These are phyloP conservation scores for Tolypocladium amazonense DNA, from an alignment of 2,329 filamentous ascomycete species.

Conservation along the genomic window DNA sequence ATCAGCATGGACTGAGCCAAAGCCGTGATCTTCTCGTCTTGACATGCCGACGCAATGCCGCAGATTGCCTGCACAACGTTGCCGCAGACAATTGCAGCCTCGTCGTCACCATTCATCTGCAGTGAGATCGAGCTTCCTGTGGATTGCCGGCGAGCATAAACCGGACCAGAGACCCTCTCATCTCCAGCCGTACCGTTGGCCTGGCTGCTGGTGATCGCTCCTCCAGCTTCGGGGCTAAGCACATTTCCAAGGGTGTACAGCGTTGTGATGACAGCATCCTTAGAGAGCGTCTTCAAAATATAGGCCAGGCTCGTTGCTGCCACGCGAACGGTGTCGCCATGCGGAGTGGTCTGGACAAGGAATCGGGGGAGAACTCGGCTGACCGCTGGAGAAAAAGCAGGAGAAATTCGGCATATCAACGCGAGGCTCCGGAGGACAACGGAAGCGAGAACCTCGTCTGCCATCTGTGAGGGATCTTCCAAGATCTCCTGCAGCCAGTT, in stretches of 20 bases:
- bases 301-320: constrained; percentile 80
- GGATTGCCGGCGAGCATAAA: constrained; percentile 46
- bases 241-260: constrained; percentile 96
- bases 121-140: constrained; percentile 74
- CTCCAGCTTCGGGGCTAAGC: constrained; percentile 60
- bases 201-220: constrained; percentile 40
- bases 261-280: constrained; percentile 89
- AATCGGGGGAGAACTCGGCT: constrained; percentile 75
- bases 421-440: constrained; percentile 75
- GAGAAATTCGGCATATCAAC: constrained; percentile 65
- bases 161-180: constrained; percentile 25
- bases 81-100: constrained; percentile 64
- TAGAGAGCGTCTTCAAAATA: constrained; percentile 70
- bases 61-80: constrained; percentile 96
- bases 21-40: constrained; percentile 86
- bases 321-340: constrained; percentile 56
- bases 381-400: constrained; percentile 61
- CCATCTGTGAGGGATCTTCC: constrained; percentile 71
- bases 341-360: constrained; percentile 73
- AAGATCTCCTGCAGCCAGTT: constrained; percentile 79
- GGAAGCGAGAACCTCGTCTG: constrained; percentile 64
- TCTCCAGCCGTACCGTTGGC: constrained; percentile 31
- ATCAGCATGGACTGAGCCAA: constrained; percentile 89
- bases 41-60: constrained; percentile 69
- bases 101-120: constrained; percentile 63